Evolutionary conservation across 306 rosid genomes (phyloP).

Genomic region (Argentina anserina): DNA sequence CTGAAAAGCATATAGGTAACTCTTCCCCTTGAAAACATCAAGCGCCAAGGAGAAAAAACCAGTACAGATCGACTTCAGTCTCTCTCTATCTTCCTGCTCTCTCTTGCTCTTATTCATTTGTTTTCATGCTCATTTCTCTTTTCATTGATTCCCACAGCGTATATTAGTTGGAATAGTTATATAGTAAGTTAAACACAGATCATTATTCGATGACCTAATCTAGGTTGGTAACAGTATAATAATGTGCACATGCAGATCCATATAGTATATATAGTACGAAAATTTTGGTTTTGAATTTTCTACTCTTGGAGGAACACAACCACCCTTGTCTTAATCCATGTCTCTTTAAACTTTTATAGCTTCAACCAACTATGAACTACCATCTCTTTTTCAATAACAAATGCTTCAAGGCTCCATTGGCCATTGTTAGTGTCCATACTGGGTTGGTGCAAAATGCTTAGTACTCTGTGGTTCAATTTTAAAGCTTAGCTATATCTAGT

Average conservation of each 20-base stretch:
- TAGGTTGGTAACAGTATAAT: background rate
- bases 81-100: background rate
- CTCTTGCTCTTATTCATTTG: background rate
- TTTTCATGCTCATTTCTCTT: background rate
- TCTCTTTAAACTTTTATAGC: conserved; percentile 27
- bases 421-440: conserved; percentile 19
- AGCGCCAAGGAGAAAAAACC: background rate
- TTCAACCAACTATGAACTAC: conserved; percentile 34
- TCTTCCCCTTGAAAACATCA: background rate
- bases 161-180: background rate
- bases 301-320: background rate
- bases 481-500: background rate
- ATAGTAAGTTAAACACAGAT: background rate
- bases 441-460: conserved; percentile 29
- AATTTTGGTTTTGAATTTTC: background rate
- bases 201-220: background rate
- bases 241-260: background rate
- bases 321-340: conserved; percentile 16
- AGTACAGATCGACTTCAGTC: background rate
- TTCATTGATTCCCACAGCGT: background rate
- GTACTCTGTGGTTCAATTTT: background rate
- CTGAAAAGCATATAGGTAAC: background rate
- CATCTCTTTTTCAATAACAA: conserved; percentile 23
- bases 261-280: background rate
- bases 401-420: conserved; percentile 13